A percentile compares a stretch with the other conserved stretches of the same genome.
Conservation (phyloP, 345 rosid species). For the Moricandia moricandioides region DNA sequence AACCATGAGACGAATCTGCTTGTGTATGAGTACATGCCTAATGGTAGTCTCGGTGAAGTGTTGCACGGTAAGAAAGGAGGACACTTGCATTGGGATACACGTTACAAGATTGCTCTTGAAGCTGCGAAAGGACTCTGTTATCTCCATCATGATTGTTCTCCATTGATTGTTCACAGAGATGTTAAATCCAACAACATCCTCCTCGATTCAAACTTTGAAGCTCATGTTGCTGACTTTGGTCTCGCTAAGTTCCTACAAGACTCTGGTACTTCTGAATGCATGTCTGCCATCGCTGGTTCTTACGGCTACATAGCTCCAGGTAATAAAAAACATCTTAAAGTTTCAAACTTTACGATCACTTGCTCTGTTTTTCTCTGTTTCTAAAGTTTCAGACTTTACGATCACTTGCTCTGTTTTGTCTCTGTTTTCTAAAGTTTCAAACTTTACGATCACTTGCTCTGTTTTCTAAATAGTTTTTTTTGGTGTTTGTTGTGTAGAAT, state of each 20-base stretch:
- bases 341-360: neutral
- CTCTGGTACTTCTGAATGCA: conserved; percentile 88
- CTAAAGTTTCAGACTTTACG: neutral
- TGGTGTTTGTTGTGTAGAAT: conserved; percentile 53
- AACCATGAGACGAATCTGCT: conserved; percentile 89
- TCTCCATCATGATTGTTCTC: conserved; percentile 88
- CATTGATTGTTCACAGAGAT: conserved; percentile 79
- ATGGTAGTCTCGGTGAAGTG: conserved; percentile 88
- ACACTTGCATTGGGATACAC: conserved; percentile 81
- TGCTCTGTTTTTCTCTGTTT: neutral
- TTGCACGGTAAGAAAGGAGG: conserved; percentile 93
- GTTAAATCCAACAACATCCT: conserved; percentile 88
- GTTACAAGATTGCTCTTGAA: conserved; percentile 81
- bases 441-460: neutral
- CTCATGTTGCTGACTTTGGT: conserved; percentile 95
- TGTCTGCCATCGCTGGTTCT: conserved; percentile 97
- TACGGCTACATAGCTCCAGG: conserved; percentile 97
- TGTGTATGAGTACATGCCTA: conserved; percentile 88
- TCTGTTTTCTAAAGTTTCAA: neutral
- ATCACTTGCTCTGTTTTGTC: neutral
- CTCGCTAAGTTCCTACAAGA: conserved; percentile 91
- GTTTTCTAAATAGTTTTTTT: conserved; percentile 16
- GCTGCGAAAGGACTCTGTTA: conserved; percentile 89
- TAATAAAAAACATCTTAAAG: conserved; percentile 15
- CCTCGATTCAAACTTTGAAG: conserved; percentile 76